A percentile compares a stretch with the other conserved stretches of the same genome.
Conservation (phyloP, 2,329 filamentous ascomycete genomes). For the Albophoma yamanashiensis region DNA sequence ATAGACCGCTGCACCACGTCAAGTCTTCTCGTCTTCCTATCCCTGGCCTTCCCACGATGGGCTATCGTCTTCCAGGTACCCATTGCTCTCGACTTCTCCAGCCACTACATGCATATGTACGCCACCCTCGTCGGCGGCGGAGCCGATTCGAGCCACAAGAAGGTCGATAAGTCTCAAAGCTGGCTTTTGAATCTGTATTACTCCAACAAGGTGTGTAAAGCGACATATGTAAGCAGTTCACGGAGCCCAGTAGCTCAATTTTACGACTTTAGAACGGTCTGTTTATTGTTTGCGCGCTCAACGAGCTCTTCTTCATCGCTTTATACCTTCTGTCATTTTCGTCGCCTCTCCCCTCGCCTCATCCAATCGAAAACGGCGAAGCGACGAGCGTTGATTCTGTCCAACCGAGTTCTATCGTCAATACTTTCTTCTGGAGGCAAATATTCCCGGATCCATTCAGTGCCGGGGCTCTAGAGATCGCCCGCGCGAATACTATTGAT, state of each 20-base stretch:
- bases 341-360: slow-evolving; percentile 77
- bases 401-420: slow-evolving; percentile 58
- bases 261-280: slow-evolving; percentile 58
- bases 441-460: slow-evolving; percentile 86
- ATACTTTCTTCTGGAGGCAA: slow-evolving; percentile 58
- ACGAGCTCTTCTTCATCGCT: slow-evolving; percentile 96
- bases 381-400: slow-evolving; percentile 36
- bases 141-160: slow-evolving; percentile 78
- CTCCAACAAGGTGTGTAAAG: slow-evolving; percentile 71
- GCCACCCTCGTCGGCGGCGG: slow-evolving; percentile 84
- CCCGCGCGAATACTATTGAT: slow-evolving; percentile 87
- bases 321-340: slow-evolving; percentile 97
- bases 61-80: slow-evolving; percentile 88
- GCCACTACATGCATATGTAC: slow-evolving; percentile 99
- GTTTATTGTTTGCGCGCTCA: slow-evolving; percentile 80
- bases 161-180: slow-evolving; percentile 77
- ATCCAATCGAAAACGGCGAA: slow-evolving; percentile 57
- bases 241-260: neutral
- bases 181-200: slow-evolving; percentile 93
- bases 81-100: slow-evolving; percentile 86
- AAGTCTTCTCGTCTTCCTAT: slow-evolving; percentile 88
- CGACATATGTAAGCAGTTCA: neutral
- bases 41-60: slow-evolving; percentile 89
- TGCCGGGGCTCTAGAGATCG: slow-evolving; percentile 83
- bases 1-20: slow-evolving; percentile 98